Conservation (phyloP, 208 protist genomes). For the Crithidia sp. region DNA sequence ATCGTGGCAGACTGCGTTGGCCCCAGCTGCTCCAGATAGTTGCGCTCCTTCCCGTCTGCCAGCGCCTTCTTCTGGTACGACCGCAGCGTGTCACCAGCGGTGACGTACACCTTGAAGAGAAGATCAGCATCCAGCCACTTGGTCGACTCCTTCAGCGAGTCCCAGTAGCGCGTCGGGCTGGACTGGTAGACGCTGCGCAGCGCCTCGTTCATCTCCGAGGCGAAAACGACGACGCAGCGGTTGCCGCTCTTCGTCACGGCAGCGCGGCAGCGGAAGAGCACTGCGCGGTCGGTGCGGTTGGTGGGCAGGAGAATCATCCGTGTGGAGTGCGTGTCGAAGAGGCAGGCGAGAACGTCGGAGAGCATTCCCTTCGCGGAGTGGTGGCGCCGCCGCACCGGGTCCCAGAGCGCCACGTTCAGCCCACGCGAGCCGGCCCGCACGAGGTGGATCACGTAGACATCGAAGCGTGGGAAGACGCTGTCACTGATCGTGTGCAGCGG, state of each 20-base stretch:
- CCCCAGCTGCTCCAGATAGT: slow-evolving; percentile 9
- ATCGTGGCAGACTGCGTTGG: slow-evolving; percentile 19
- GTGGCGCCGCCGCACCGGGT: slow-evolving; percentile 52
- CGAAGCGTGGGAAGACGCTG: slow-evolving; percentile 56
- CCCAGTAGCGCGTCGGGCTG: slow-evolving; percentile 75
- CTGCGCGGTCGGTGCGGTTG: slow-evolving; percentile 81
- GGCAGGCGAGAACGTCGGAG: slow-evolving; percentile 77
- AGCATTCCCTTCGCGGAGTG: slow-evolving; percentile 83
- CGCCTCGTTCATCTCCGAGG: slow-evolving; percentile 66
- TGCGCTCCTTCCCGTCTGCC: slow-evolving; percentile 15
- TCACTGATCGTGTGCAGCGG: slow-evolving; percentile 54
- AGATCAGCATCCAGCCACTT: slow-evolving; percentile 63
- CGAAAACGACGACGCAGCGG: slow-evolving; percentile 67
- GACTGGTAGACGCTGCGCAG: slow-evolving; percentile 73
- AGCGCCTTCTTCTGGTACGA: slow-evolving; percentile 45
- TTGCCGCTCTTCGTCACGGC: slow-evolving; percentile 67
- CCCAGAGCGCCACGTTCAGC: slow-evolving; percentile 74
- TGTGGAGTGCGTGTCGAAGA: slow-evolving; percentile 61
- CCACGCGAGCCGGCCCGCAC: slow-evolving; percentile 72
- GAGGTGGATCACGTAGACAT: slow-evolving; percentile 86
- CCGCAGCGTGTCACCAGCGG: slow-evolving; percentile 63
- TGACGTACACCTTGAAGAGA: slow-evolving; percentile 52
- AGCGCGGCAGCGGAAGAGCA: slow-evolving; percentile 77
- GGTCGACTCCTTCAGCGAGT: slow-evolving; percentile 49
- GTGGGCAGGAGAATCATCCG: slow-evolving; percentile 84